Evolutionary conservation across 2,329 filamentous ascomycete genomes (phyloP).

Genomic region (Claviceps sp.): DNA sequence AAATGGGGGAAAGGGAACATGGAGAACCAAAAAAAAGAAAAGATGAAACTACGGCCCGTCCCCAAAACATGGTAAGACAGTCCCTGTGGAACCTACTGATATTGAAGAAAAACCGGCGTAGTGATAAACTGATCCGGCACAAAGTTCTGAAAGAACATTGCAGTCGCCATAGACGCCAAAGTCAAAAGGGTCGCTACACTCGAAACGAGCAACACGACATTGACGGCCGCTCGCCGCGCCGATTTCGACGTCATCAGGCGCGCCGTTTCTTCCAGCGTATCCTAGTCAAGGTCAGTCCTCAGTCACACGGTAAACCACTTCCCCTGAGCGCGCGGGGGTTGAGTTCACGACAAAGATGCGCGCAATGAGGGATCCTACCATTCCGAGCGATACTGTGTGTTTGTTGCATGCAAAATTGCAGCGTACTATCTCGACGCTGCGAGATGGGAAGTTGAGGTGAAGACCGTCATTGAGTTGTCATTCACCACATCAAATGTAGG

Average conservation of each 20-base stretch:
- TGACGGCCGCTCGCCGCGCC: constrained; percentile 36
- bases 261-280: constrained; percentile 22
- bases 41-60: neutral
- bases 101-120: constrained; percentile 42
- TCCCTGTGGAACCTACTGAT: constrained; percentile 31
- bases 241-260: constrained; percentile 34
- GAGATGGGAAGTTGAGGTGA: neutral
- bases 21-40: neutral
- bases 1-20: too few species aligned
- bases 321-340: too few species aligned
- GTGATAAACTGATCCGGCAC: constrained; percentile 41
- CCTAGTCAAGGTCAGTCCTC: constrained; percentile 11
- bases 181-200: constrained; percentile 31
- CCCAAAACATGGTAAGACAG: too few species aligned
- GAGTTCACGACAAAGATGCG: neutral
- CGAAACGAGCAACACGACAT: constrained; percentile 29
- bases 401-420: neutral
- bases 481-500: neutral
- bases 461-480: constrained; percentile 1
- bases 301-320: too few species aligned
- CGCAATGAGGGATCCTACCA: neutral
- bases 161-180: constrained; percentile 34
- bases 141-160: constrained; percentile 42
- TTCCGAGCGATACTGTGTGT: neutral
- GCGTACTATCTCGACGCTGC: neutral